Evolutionary conservation across 805 yeast species (phyloP).

Genomic region (Starmerella gropengiesseri): DNA sequence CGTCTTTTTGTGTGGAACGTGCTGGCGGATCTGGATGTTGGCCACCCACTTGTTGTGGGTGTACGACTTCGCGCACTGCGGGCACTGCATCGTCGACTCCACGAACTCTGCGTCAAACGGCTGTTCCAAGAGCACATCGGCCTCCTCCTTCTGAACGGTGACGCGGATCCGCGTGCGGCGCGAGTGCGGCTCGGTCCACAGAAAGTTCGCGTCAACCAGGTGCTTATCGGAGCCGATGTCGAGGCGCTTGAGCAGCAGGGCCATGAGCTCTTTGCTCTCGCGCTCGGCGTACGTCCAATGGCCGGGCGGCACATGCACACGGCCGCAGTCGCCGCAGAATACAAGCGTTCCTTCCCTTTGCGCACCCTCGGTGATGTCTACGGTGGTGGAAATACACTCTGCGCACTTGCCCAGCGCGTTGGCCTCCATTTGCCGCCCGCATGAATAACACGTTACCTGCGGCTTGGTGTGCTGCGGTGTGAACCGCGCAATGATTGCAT

Average conservation of each 20-base stretch:
- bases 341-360: conserved; percentile 75
- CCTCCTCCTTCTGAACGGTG: conserved; percentile 94
- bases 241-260: conserved; percentile 72
- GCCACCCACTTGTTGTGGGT: conserved; percentile 98
- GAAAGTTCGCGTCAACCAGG: conserved; percentile 82
- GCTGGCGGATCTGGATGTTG: conserved; percentile 92
- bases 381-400: conserved; percentile 84
- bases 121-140: conserved; percentile 86
- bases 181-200: conserved; percentile 99
- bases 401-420: conserved; percentile 90
- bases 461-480: conserved; percentile 41
- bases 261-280: conserved; percentile 79
- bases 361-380: conserved; percentile 81
- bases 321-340: conserved; percentile 91
- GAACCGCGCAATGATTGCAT: conserved; percentile 23
- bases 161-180: conserved; percentile 83
- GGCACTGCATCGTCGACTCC: conserved; percentile 92
- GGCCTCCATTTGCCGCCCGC: conserved; percentile 95
- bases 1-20: conserved; percentile 93
- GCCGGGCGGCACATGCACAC: conserved; percentile 83
- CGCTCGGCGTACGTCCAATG: conserved; percentile 86
- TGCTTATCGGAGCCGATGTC: conserved; percentile 72
- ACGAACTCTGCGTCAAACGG: conserved; percentile 87
- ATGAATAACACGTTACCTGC: conserved; percentile 84
- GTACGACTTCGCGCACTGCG: conserved; percentile 95